Percentiles rank a stretch among this genome's conserved stretches.
phyloP scores from a whole-genome alignment of 2,329 filamentous ascomycete genomes.

The Apiospora koreana region DNA sequence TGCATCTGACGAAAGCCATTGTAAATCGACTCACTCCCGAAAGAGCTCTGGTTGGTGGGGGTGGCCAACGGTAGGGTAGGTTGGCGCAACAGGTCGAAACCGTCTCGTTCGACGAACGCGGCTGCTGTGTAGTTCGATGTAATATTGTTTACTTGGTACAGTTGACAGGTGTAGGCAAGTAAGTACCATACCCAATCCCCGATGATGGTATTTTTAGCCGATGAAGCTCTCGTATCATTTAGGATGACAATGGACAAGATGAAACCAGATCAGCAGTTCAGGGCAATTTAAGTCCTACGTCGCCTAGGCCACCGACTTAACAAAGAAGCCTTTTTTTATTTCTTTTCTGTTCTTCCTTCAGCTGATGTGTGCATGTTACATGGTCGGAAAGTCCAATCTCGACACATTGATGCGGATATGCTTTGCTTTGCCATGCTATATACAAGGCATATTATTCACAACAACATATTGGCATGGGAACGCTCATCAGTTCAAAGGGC shows the following conservation, averaged over 20 bases:
- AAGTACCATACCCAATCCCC: too few species aligned
- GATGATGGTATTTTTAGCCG: not conserved
- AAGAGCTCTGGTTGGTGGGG: not conserved
- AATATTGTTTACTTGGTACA: not conserved
- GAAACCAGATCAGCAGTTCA: not conserved
- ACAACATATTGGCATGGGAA: slow-evolving; percentile 4
- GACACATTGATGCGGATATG: not conserved
- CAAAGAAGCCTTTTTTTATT: not conserved
- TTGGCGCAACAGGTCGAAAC: slow-evolving; percentile 5
- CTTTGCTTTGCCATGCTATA: not conserved
- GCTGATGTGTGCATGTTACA: not conserved
- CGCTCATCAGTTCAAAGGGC: not conserved
- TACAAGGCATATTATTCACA: not conserved
- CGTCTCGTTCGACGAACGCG: not conserved
- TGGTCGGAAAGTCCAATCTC: not conserved
- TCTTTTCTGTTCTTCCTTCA: not conserved
- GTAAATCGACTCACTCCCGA: not conserved
- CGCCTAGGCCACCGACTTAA: not conserved
- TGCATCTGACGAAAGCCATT: not conserved
- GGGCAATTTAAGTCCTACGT: not conserved
- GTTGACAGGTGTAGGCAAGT: not conserved
- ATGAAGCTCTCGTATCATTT: not conserved
- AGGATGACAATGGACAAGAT: not conserved
- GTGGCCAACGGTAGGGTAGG: not conserved
- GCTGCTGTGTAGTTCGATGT: not conserved